Evolutionary conservation across 2,329 filamentous ascomycete species (phyloP), one percentile per base, ranked within the genome.

Genomic region (Apiospora kogelbergensis): DNA sequence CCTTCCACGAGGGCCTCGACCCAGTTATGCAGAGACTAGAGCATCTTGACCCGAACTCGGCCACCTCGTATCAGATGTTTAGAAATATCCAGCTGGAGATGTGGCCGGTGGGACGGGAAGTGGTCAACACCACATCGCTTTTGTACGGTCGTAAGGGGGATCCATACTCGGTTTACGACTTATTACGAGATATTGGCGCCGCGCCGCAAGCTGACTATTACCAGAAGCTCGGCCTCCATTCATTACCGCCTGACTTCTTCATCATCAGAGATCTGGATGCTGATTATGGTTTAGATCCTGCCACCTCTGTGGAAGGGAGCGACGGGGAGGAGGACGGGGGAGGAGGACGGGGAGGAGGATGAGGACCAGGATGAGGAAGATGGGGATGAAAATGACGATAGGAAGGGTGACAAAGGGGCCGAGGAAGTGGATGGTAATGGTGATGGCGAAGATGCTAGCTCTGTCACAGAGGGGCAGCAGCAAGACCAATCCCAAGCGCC

Each of bases 161-260:
- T 4, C 13, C 22, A n/a, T 67, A 69, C 53, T 67, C 68, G 10
- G 65, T 69, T 17, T 69, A 69, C 53, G 64, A 69, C 20, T 64
- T 69, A 13, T n/a, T 69, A 1, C 26, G 65, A 33, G 68, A 67
- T 33, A 26, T 69, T 41, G 42, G 41, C 13, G 37, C 42, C 5
- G 40, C 40, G 6, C 37, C 65, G 13, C 64, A 67, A 41, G 65
- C 65, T 2, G 42, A 64, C 40, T 69, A 33, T 33, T 69, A 69
- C 65, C 42, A 64, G 33, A 15, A 48, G 26, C 37, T 20, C 9
- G 65, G 68, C 17, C 40, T 69, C 17, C 65, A 64, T 30, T 9
- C 68, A 4, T 20, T 69, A 22, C 68, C 68, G 11, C 68, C 65
- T 17, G 68, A 67, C 40, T 46, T 20, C n/a, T 65, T 65, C 11